Evolutionary conservation across 2,329 filamentous ascomycete genomes (phyloP), one percentile per base, ranked within the genome.

Genomic region (Colletotrichum phormii): DNA sequence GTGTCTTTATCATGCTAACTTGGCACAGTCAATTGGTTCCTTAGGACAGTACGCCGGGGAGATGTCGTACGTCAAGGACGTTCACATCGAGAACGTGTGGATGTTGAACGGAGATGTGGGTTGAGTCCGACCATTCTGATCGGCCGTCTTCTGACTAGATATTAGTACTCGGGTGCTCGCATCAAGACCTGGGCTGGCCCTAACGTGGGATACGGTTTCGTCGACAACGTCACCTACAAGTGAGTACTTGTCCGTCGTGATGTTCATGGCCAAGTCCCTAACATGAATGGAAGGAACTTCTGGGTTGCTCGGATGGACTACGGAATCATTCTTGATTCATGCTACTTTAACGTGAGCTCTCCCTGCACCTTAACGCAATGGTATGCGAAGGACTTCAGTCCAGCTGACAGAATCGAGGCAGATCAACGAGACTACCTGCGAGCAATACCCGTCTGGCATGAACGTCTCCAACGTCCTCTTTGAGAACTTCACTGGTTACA

Each of bases 101-200:
- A 80, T 91, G 77, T 79, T 91, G 71, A 83, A 84, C 55, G 80
- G 81, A 11, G 78, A 88, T 35, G 72, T 74, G 53, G 8, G 65
- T 42, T 6, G 2, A 1, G 13, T 11, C 11, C 4, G 7, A 3
- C 3, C 5, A 24, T 6, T 29, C 31, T 7, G 2, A 37, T 1
- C 9, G 6, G 29, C 1, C 31, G 4, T n/a, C 1, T 13, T 7
- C n/a, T 67, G 22, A 53, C 62, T 18, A 7, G 1, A 6, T 5
- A 12, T 8, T 5, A 74, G 72, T 74, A 74, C 78, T 87, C 88
- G 51, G 89, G 89, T 2, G 89, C 89, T 1, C 85, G 89, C 5
- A 84, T 92, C 57, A 92, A 92, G 81, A 85, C 86, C 2, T 91
- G 90, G 89, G 90, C 89, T 0, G 89, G 90, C 0, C 81, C 84